Evolutionary conservation across 306 rosid genomes (phyloP).

Genomic region (Delonix regia): DNA sequence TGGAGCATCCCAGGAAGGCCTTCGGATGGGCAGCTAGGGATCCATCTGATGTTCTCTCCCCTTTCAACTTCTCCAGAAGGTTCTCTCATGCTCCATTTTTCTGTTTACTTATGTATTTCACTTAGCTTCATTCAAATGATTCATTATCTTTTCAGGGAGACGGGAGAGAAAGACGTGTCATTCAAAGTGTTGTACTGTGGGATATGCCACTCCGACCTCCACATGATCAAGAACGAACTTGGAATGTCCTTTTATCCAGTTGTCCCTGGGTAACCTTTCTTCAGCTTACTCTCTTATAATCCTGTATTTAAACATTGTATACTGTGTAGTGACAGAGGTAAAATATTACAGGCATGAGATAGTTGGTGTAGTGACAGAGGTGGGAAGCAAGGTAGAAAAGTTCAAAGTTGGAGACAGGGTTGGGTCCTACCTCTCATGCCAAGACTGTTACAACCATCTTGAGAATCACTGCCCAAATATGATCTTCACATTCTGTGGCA

Average conservation of each 20-base stretch:
- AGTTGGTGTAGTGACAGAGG: slow-evolving; percentile 50
- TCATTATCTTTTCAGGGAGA: background rate
- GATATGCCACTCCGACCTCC: slow-evolving; percentile 48
- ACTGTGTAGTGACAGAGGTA: too few relatives aligned
- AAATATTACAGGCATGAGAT: slow-evolving; percentile 44
- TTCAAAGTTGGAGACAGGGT: slow-evolving; percentile 51
- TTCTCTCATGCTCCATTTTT: background rate
- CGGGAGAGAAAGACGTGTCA: slow-evolving; percentile 37
- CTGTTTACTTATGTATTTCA: background rate
- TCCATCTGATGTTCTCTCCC: slow-evolving; percentile 45
- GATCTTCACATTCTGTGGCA: background rate
- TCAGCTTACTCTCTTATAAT: background rate
- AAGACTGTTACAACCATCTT: slow-evolving; percentile 17
- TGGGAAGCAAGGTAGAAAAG: slow-evolving; percentile 49
- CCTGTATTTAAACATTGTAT: too few relatives aligned
- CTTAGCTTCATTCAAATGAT: too few relatives aligned
- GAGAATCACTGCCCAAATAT: slow-evolving; percentile 32
- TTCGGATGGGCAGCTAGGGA: slow-evolving; percentile 46
- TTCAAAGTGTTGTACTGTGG: slow-evolving; percentile 50
- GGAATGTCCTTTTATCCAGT: slow-evolving; percentile 38
- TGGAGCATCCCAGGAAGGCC: slow-evolving; percentile 41
- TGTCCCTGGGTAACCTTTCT: slow-evolving; percentile 44
- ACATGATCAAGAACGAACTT: slow-evolving; percentile 40
- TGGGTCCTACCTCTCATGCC: slow-evolving; percentile 44
- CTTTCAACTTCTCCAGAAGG: slow-evolving; percentile 54